phyloP scores from a whole-genome alignment of 2,329 filamentous ascomycete species.

The Colletotrichum cuscutae region DNA sequence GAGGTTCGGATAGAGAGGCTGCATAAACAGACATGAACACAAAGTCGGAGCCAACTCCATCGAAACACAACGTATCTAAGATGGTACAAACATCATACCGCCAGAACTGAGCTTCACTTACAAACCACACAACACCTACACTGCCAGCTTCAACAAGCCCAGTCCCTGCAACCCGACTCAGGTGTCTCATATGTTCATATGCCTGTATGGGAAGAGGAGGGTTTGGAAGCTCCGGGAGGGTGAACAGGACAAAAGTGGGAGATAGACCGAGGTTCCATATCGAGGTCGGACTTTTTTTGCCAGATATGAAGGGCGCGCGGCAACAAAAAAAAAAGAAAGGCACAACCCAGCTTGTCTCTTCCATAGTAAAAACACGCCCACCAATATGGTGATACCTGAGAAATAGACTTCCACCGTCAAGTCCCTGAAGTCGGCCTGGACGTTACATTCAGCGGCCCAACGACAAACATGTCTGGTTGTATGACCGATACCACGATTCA shows the following conservation, averaged over 20 bases:
- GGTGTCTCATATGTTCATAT: not conserved
- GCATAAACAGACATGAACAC: not conserved
- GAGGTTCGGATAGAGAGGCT: not conserved
- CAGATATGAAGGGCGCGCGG: not conserved
- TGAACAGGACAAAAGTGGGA: not conserved
- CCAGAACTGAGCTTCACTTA: not conserved
- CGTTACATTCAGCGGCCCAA: constrained; percentile 1
- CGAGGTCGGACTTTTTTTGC: not conserved
- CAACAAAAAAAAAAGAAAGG: constrained; percentile 3
- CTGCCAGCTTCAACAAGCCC: not conserved
- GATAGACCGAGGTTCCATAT: not conserved
- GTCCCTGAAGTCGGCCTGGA: not conserved
- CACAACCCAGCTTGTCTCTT: constrained; percentile 3
- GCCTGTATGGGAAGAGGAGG: not conserved
- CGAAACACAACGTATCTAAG: not conserved
- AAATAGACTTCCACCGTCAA: not conserved
- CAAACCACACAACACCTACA: not conserved
- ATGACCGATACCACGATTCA: not conserved
- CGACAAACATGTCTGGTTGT: not conserved
- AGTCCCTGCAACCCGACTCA: constrained; percentile 11
- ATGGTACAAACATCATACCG: not conserved
- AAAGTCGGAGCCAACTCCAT: not conserved
- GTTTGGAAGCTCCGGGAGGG: not conserved
- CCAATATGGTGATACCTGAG: not conserved
- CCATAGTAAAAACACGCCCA: not conserved